phyloP scores from a whole-genome alignment of 306 rosid genomes.

The Vachellia collinsii region DNA sequence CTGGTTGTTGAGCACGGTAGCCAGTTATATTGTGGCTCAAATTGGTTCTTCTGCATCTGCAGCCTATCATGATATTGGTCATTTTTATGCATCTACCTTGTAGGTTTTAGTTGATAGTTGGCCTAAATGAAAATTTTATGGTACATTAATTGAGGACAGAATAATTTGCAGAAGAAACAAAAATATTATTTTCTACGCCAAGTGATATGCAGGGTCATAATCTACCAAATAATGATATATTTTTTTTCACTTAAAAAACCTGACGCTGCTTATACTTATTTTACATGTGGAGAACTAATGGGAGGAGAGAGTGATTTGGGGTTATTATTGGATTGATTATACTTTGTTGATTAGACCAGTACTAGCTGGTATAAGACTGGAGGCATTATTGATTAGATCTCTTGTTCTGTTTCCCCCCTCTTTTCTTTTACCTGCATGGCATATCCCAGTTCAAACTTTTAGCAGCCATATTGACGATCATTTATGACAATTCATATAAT shows the following conservation, averaged over 20 bases:
- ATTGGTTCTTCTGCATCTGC: not conserved
- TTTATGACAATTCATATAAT: not conserved
- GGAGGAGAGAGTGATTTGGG: not conserved
- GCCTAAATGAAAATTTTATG: not conserved
- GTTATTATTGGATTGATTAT: not conserved
- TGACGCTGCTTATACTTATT: not conserved
- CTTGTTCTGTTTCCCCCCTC: not conserved
- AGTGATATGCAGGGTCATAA: not conserved
- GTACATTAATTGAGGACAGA: not conserved
- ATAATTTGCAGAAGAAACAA: not conserved
- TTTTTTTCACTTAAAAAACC: not conserved
- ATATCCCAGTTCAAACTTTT: not conserved
- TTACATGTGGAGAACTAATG: not conserved
- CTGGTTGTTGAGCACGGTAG: not conserved
- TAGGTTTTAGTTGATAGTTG: slow-evolving; percentile 15
- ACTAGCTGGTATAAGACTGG: slow-evolving; percentile 8
- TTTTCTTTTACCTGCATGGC: not conserved
- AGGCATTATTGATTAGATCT: slow-evolving; percentile 1
- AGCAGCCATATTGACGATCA: slow-evolving; percentile 13
- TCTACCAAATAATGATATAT: not conserved
- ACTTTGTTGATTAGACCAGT: not conserved
- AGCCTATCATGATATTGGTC: not conserved
- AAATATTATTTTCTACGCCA: not conserved
- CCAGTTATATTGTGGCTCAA: not conserved
- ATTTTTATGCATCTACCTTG: not conserved